These are phyloP conservation scores for Penicillium crystallinum DNA, from an alignment of 495 filamentous ascomycete species.

Conservation along the genomic window DNA sequence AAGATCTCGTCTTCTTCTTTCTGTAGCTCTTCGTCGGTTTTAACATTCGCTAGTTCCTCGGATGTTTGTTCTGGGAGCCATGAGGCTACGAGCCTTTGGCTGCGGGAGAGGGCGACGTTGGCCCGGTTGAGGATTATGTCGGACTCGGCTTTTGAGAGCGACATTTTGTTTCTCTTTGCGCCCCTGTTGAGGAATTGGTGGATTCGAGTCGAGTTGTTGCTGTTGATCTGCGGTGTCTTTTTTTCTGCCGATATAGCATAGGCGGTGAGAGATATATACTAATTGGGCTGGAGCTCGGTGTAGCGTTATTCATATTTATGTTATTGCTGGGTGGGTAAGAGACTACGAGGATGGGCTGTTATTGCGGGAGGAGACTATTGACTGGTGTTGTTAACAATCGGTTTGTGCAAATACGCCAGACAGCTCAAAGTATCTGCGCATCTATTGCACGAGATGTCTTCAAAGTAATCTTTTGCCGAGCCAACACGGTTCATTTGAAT, in stretches of 20 bases:
- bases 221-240: background rate
- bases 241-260: background rate
- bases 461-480: background rate
- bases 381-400: too few species aligned
- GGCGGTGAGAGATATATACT: background rate
- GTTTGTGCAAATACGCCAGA: too few species aligned
- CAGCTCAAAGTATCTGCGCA: too few species aligned
- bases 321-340: too few species aligned
- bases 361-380: too few species aligned
- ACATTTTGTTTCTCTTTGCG: conserved; percentile 19
- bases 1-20: conserved; percentile 49
- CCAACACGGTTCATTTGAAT: background rate
- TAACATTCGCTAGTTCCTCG: conserved; percentile 38
- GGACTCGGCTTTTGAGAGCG: conserved; percentile 35
- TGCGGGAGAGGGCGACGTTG: conserved; percentile 45
- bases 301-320: too few species aligned
- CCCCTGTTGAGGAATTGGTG: background rate
- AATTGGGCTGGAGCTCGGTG: background rate
- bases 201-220: background rate
- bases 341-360: too few species aligned
- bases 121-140: conserved; percentile 48
- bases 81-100: conserved; percentile 47
- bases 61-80: conserved; percentile 46
- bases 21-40: conserved; percentile 41
- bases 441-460: background rate